These are phyloP conservation scores for Trichoderma sp. DNA, from an alignment of 2,329 filamentous ascomycete genomes.

Conservation along the genomic window DNA sequence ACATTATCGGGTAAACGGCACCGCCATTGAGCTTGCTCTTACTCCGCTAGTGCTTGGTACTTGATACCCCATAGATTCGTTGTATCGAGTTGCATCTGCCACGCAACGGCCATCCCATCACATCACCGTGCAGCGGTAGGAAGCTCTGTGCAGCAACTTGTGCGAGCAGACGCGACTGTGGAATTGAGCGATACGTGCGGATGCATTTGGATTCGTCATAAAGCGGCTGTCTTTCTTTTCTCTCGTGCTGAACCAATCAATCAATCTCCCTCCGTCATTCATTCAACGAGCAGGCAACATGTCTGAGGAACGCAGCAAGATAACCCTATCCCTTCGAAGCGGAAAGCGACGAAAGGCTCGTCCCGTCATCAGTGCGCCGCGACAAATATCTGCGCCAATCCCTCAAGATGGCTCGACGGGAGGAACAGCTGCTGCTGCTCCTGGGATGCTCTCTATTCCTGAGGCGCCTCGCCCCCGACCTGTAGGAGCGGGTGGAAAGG, in stretches of 20 bases:
- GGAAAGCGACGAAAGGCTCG: slow-evolving; percentile 59
- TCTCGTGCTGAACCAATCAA: background rate
- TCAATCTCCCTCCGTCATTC: background rate
- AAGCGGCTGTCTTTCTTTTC: background rate
- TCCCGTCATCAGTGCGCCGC: slow-evolving; percentile 61
- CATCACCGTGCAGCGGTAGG: background rate
- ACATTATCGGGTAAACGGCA: slow-evolving; percentile 25
- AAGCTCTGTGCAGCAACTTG: background rate
- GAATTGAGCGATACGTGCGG: background rate
- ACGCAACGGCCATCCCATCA: background rate
- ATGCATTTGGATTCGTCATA: background rate
- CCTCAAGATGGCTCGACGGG: slow-evolving; percentile 45
- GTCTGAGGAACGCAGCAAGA: slow-evolving; percentile 61
- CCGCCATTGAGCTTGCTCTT: background rate
- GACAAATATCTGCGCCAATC: slow-evolving; percentile 62
- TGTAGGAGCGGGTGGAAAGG: slow-evolving; percentile 55
- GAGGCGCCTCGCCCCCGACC: slow-evolving; percentile 43
- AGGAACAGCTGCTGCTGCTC: background rate
- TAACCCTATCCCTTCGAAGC: slow-evolving; percentile 55
- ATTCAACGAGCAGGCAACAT: slow-evolving; percentile 38
- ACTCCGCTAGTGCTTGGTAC: background rate
- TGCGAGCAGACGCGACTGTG: background rate
- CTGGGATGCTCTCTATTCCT: slow-evolving; percentile 14
- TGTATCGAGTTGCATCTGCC: background rate
- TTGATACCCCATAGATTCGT: background rate